Conservation (phyloP, 257 asterid genomes). For the Pogostemon cablin region DNA sequence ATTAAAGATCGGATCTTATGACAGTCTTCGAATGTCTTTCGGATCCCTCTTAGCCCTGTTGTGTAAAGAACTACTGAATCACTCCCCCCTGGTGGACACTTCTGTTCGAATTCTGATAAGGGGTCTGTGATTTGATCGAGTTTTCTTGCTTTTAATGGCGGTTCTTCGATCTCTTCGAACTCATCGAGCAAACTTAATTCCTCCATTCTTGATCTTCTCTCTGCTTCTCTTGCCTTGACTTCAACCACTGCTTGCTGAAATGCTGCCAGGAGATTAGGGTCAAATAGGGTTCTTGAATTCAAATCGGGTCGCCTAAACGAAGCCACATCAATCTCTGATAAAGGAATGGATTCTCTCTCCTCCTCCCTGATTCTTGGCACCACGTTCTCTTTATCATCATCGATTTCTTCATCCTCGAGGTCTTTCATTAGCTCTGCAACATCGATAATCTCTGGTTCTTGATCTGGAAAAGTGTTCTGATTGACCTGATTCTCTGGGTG, state of each 20-base stretch:
- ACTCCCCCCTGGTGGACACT: constrained; percentile 80
- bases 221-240: constrained; percentile 62
- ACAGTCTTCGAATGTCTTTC: constrained; percentile 87
- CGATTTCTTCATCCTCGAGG: constrained; percentile 57
- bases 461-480: constrained; percentile 30
- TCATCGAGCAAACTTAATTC: constrained; percentile 32
- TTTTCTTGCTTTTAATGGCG: constrained; percentile 54
- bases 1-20: constrained; percentile 60
- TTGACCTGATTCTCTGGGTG: constrained; percentile 33
- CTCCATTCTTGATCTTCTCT: constrained; percentile 44
- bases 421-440: constrained; percentile 76
- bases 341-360: no score
- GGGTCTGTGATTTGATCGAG: constrained; percentile 46
- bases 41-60: constrained; percentile 84
- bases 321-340: not conserved
- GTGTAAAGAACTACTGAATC: constrained; percentile 76
- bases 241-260: constrained; percentile 70
- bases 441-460: constrained; percentile 63
- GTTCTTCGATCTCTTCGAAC: constrained; percentile 42
- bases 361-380: not conserved
- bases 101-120: constrained; percentile 54
- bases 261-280: constrained; percentile 68
- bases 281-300: constrained; percentile 66
- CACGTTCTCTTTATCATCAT: constrained; percentile 64
- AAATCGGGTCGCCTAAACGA: constrained; percentile 63